A percentile compares a stretch with the other conserved stretches of the same genome.
These are phyloP conservation scores for Rostrohypoxylon terebratum DNA, from an alignment of 495 filamentous ascomycete genomes.

Conservation along the genomic window DNA sequence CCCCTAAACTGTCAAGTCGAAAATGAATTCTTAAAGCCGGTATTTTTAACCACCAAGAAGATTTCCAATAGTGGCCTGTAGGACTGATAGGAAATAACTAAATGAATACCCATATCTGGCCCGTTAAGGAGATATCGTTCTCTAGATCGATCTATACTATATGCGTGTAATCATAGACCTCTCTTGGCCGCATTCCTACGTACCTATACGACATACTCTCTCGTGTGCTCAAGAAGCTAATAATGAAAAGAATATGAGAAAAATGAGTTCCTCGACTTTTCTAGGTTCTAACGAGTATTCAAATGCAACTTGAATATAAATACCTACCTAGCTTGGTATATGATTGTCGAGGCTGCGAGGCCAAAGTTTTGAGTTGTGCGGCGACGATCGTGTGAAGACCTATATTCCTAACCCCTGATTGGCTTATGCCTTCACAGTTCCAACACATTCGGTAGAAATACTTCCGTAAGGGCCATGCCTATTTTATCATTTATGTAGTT, in stretches of 20 bases:
- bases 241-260: not conserved
- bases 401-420: conserved; percentile 29
- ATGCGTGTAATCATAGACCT: not conserved
- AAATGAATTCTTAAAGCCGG: not conserved
- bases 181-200: not conserved
- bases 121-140: not conserved
- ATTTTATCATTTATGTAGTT: conserved; percentile 12
- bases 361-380: conserved; percentile 9
- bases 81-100: not conserved
- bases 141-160: conserved; percentile 3
- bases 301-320: conserved; percentile 3
- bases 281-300: not conserved
- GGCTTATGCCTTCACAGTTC: conserved; percentile 13
- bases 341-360: conserved; percentile 2
- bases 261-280: not conserved
- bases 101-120: not conserved
- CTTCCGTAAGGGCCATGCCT: conserved; percentile 28
- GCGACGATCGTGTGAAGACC: conserved; percentile 20
- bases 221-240: not conserved
- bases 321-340: conserved; percentile 8
- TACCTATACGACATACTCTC: not conserved
- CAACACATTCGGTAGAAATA: conserved; percentile 36
- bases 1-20: not conserved
- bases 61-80: not conserved
- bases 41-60: not conserved